Evolutionary conservation across 306 rosid species (phyloP).

Genomic region (Echinosophora koreensis): DNA sequence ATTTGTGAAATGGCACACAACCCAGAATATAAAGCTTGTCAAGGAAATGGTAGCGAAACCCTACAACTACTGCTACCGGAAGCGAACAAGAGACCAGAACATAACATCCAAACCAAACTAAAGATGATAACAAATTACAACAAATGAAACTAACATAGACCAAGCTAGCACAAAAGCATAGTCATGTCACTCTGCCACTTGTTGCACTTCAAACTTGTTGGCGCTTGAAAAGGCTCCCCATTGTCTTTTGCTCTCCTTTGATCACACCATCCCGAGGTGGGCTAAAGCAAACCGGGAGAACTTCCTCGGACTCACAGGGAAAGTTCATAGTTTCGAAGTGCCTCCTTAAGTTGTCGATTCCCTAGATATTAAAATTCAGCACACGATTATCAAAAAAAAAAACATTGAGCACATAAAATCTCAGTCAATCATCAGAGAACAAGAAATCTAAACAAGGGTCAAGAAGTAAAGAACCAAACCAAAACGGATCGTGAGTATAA

Average conservation of each 20-base stretch:
- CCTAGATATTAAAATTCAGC: constrained; percentile 43
- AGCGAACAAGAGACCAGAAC: neutral
- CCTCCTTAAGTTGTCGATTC: constrained; percentile 47
- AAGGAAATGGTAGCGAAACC: neutral
- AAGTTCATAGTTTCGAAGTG: constrained; percentile 60
- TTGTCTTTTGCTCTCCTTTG: neutral
- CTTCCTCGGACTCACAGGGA: constrained; percentile 48
- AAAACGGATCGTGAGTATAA: no score
- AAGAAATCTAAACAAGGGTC: no score
- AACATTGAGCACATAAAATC: neutral
- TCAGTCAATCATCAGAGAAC: neutral
- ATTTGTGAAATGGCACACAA: neutral
- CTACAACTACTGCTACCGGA: neutral
- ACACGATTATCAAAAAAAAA: neutral
- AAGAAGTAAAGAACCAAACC: no score
- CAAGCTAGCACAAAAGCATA: neutral
- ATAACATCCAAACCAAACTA: neutral
- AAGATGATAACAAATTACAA: neutral
- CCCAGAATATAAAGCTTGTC: neutral
- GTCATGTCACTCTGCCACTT: neutral
- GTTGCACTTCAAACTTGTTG: neutral
- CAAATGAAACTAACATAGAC: neutral
- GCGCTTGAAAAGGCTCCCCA: constrained; percentile 41
- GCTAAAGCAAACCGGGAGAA: constrained; percentile 58
- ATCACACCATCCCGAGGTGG: constrained; percentile 66